Evolutionary conservation across 305 asterid species (phyloP).

Genomic region (Fraxinus latifolia): DNA sequence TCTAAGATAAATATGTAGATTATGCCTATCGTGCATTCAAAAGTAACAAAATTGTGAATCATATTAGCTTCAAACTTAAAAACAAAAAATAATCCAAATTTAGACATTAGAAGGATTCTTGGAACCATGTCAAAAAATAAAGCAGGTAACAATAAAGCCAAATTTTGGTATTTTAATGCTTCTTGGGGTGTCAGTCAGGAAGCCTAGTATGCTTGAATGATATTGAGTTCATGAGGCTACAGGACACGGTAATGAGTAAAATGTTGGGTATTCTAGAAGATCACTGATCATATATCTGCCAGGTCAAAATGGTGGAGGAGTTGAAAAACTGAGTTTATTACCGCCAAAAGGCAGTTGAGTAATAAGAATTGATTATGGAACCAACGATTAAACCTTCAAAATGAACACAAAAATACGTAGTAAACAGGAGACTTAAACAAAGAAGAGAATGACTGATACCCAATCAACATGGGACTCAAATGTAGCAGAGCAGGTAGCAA

Average conservation of each 20-base stretch:
- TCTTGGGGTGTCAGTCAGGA: background rate
- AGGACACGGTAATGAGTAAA: background rate
- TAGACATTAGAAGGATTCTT: background rate
- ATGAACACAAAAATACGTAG: background rate
- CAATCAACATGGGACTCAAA: conserved; percentile 96
- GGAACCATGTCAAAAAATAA: conserved; percentile 3
- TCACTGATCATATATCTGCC: conserved; percentile 11
- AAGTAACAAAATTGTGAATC: conserved; percentile 2
- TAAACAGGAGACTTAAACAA: conserved; percentile 15
- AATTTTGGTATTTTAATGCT: background rate
- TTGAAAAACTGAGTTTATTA: background rate
- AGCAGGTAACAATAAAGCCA: background rate
- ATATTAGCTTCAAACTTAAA: background rate
- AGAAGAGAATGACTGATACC: conserved; percentile 46
- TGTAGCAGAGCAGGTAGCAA: conserved; percentile 80
- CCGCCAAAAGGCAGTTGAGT: background rate
- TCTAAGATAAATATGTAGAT: conserved; percentile 13
- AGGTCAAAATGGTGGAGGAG: background rate
- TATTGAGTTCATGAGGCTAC: conserved; percentile 9
- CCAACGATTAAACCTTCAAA: background rate
- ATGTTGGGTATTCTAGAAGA: conserved; percentile 12
- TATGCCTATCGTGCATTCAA: conserved; percentile 6
- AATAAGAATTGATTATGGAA: background rate
- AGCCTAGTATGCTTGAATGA: background rate
- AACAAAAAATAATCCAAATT: background rate